These are phyloP conservation scores for Mycogone perniciosa DNA, from an alignment of 2,329 filamentous ascomycete genomes.

Conservation along the genomic window DNA sequence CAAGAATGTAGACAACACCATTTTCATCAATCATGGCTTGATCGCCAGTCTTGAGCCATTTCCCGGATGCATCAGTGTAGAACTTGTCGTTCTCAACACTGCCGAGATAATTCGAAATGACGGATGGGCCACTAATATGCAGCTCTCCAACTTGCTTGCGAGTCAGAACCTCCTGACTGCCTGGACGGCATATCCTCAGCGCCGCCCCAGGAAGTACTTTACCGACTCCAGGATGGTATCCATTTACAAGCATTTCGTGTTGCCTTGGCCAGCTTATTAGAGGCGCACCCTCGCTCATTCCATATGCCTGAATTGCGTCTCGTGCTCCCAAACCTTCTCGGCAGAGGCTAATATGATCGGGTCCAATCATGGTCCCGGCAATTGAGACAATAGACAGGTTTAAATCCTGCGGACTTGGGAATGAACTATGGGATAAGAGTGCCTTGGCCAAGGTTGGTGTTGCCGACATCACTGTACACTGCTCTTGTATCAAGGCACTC, in stretches of 20 bases:
- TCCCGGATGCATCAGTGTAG: constrained; percentile 28
- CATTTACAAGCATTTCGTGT: constrained; percentile 25
- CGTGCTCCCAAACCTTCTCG: constrained; percentile 25
- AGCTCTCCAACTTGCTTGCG: constrained; percentile 33
- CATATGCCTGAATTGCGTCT: constrained; percentile 33
- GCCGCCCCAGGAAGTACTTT: constrained; percentile 34
- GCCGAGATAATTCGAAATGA: constrained; percentile 30
- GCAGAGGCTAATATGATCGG: constrained; percentile 28
- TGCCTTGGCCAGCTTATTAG: constrained; percentile 33
- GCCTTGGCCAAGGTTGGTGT: constrained; percentile 32
- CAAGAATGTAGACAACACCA: constrained; percentile 33
- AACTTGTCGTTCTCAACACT: constrained; percentile 24
- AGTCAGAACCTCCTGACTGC: constrained; percentile 22
- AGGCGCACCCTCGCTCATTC: constrained; percentile 40
- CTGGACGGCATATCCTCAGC: constrained; percentile 31
- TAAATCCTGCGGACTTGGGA: constrained; percentile 21
- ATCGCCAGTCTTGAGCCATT: constrained; percentile 37
- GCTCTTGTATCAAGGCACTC: constrained; percentile 25
- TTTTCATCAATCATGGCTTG: constrained; percentile 33
- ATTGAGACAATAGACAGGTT: constrained; percentile 30
- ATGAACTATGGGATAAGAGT: constrained; percentile 24
- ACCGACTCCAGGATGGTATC: constrained; percentile 35
- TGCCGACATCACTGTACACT: constrained; percentile 34
- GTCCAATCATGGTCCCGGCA: constrained; percentile 26
- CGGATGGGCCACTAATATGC: constrained; percentile 31